These are phyloP conservation scores for Jamesozyma gamospora DNA, from an alignment of 805 yeast species.

Conservation along the genomic window DNA sequence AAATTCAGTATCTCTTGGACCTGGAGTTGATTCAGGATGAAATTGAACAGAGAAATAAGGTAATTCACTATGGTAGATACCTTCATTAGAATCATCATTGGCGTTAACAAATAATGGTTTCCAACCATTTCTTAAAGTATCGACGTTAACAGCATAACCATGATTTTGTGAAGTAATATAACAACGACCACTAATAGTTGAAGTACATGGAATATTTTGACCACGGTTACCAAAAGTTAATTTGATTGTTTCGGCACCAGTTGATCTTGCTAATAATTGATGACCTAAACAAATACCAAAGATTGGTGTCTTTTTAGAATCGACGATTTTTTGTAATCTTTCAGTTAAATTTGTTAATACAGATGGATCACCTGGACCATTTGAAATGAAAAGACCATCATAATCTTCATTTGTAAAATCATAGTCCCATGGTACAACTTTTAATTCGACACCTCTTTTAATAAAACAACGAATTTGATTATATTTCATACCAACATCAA, in stretches of 20 bases:
- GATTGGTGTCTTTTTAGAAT: conserved; percentile 68
- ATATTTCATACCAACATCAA: conserved; percentile 97
- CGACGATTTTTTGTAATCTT: conserved; percentile 48
- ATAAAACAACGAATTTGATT: conserved; percentile 97
- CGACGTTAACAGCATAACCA: conserved; percentile 91
- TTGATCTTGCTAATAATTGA: conserved; percentile 88
- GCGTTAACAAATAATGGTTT: conserved; percentile 90
- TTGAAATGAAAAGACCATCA: conserved; percentile 92
- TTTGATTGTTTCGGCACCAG: conserved; percentile 88
- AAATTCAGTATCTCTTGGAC: conserved; percentile 98
- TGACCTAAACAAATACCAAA: conserved; percentile 99
- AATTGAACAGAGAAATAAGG: conserved; percentile 97
- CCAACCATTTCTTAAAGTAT: conserved; percentile 72
- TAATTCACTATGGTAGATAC: conserved; percentile 79
- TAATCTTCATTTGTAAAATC: conserved; percentile 72
- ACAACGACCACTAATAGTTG: conserved; percentile 84
- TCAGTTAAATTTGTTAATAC: conserved; percentile 61
- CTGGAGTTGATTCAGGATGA: conserved; percentile 99
- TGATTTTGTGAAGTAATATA: conserved; percentile 98
- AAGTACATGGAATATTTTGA: conserved; percentile 94
- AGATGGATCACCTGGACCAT: conserved; percentile 99
- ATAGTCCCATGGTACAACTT: conserved; percentile 93
- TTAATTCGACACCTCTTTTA: conserved; percentile 88
- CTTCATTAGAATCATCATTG: conserved; percentile 96
- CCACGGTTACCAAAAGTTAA: conserved; percentile 98